These are phyloP conservation scores for Apodospora peruviana DNA, from an alignment of 495 filamentous ascomycete species.

Conservation along the genomic window DNA sequence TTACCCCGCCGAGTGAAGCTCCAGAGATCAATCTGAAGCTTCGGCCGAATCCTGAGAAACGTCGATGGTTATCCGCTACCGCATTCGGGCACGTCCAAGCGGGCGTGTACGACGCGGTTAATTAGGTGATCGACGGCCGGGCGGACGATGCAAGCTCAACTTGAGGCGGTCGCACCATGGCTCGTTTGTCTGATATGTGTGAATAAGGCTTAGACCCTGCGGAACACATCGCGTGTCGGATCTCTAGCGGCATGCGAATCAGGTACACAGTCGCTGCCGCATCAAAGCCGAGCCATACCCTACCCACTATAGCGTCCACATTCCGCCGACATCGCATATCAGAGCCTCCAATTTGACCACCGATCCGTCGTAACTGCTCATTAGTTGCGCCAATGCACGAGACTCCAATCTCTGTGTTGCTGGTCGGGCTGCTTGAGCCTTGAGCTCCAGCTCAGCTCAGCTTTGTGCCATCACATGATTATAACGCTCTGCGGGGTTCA, in stretches of 20 bases:
- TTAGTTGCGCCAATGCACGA: too few relatives aligned
- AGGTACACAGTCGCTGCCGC: slow-evolving; percentile 1
- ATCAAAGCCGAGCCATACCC: background rate
- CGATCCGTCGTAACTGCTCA: too few relatives aligned
- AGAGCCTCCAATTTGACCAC: background rate
- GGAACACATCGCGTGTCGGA: slow-evolving; percentile 35
- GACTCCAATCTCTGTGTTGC: too few relatives aligned
- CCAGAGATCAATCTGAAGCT: slow-evolving; percentile 12
- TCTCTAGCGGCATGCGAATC: slow-evolving; percentile 13
- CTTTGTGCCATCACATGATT: slow-evolving; percentile 5
- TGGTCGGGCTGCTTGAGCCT: too few relatives aligned
- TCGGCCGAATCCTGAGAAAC: slow-evolving; percentile 10
- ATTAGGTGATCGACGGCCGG: slow-evolving; percentile 25
- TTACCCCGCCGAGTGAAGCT: slow-evolving; percentile 17
- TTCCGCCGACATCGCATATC: slow-evolving; percentile 1
- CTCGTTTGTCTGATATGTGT: slow-evolving; percentile 21
- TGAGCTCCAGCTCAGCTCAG: too few relatives aligned
- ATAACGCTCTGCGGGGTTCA: slow-evolving; percentile 2
- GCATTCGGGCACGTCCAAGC: slow-evolving; percentile 3
- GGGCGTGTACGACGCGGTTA: slow-evolving; percentile 24
- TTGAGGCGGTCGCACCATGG: slow-evolving; percentile 26
- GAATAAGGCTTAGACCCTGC: slow-evolving; percentile 25
- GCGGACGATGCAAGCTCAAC: slow-evolving; percentile 19
- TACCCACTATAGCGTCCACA: background rate
- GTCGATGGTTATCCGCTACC: background rate